These are phyloP conservation scores for Stagonosporopsis tanaceti DNA, from an alignment of 2,329 filamentous ascomycete genomes.

Conservation along the genomic window DNA sequence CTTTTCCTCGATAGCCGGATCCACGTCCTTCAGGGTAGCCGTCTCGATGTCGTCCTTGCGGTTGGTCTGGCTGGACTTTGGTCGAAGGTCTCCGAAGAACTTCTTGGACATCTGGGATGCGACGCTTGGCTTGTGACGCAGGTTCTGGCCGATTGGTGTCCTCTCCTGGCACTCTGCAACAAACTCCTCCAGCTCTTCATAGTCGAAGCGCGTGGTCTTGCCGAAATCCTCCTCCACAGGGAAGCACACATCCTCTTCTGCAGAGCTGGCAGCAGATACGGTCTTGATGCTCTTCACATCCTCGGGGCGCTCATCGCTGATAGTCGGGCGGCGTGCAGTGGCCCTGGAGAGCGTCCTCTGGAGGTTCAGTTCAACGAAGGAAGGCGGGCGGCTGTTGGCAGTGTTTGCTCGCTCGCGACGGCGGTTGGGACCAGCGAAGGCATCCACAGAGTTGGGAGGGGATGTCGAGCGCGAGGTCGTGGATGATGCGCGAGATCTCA, in stretches of 20 bases:
- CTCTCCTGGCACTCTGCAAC: constrained; percentile 67
- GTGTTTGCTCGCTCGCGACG: constrained; percentile 80
- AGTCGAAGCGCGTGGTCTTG: constrained; percentile 84
- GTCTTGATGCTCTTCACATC: constrained; percentile 67
- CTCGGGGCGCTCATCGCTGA: constrained; percentile 66
- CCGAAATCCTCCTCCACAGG: constrained; percentile 76
- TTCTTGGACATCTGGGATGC: constrained; percentile 57
- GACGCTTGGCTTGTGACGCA: constrained; percentile 49
- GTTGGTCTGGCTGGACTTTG: constrained; percentile 47
- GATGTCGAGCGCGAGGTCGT: constrained; percentile 74
- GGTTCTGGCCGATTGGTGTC: constrained; percentile 55
- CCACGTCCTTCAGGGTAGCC: constrained; percentile 38
- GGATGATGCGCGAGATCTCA: constrained; percentile 58
- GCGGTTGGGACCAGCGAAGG: constrained; percentile 89
- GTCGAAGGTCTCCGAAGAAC: constrained; percentile 70
- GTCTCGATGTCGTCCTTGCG: constrained; percentile 49
- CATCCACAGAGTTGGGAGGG: constrained; percentile 96
- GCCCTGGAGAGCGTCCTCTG: constrained; percentile 75
- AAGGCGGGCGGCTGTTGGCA: constrained; percentile 63
- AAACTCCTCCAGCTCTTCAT: constrained; percentile 92
- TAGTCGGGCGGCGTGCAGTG: constrained; percentile 68
- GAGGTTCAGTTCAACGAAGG: constrained; percentile 66
- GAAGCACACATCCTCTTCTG: constrained; percentile 89
- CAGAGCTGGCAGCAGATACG: constrained; percentile 71
- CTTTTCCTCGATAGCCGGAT: constrained; percentile 55